Evolutionary conservation across 495 filamentous ascomycete genomes (phyloP), one percentile per base, ranked within the genome.

Genomic region (Podospora fimiseda): DNA sequence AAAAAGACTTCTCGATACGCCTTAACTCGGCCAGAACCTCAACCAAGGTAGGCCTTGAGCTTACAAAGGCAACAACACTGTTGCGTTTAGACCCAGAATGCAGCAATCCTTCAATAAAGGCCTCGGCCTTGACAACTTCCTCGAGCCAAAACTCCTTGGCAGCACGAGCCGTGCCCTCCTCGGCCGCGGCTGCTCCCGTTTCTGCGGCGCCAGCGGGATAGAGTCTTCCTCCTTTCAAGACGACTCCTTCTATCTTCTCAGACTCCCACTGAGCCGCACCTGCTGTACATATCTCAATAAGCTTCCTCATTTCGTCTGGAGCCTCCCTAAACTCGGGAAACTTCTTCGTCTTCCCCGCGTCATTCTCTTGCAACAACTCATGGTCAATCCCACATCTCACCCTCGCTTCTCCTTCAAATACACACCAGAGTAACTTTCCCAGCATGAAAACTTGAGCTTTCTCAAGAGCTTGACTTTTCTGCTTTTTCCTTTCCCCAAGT

Each of bases 371-470:
- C 9, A 68, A 37, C 11, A 63, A 1, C 23, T 61, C 61, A 15
- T 59, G 58, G 20, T 64, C 59, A 33, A 67, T 56, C 8, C 62
- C 64, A 30, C 58, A 65, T 19, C 58, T 33, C 8, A 65, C 44
- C 8, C 53, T 8, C 9, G 64, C 43, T 13, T 56, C 47, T 5
- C 48, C 55, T 48, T 69, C 65, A 42, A 70, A 70, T 3, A 71
- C 52, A 53, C 67, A 71, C 69, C 69, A 71, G 2, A 71, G 50
- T n/a, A 66, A 22, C 40, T 63, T 67, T 1, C 65, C 69, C 1
- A 71, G 61, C 63, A 70, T 69, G 30, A 65, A 71, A 0, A 67
- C 65, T 24, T 67, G 57, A 1, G 61, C 60, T 24, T 43, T 58
- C 30, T 70, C 65, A 36, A 60, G 38, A 40, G 9, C 23, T 21